These are phyloP conservation scores for Onygenales sp. DNA, from an alignment of 2,329 filamentous ascomycete species.

Conservation along the genomic window DNA sequence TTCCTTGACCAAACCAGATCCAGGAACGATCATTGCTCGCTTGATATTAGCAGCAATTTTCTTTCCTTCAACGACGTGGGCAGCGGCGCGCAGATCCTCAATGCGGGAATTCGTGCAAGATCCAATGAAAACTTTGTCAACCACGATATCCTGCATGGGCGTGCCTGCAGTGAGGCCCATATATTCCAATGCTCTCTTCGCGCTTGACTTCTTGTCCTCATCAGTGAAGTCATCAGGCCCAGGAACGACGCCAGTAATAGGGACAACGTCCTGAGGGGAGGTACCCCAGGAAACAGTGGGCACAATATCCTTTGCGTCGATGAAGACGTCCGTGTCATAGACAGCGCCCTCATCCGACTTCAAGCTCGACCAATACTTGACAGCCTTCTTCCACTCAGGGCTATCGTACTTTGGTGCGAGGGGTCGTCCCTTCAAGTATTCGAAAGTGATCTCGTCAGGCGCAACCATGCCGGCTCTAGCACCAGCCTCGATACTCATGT, in stretches of 20 bases:
- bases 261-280: conserved; percentile 89
- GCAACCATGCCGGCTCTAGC: conserved; percentile 95
- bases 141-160: conserved; percentile 77
- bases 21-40: conserved; percentile 91
- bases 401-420: conserved; percentile 78
- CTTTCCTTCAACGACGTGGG: conserved; percentile 75
- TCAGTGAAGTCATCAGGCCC: conserved; percentile 78
- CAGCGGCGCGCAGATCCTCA: conserved; percentile 84
- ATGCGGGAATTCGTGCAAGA: conserved; percentile 97
- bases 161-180: conserved; percentile 88
- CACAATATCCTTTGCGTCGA: conserved; percentile 85
- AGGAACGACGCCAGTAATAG: conserved; percentile 84
- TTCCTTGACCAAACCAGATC: conserved; percentile 86
- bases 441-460: conserved; percentile 86
- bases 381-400: conserved; percentile 80
- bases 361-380: conserved; percentile 78
- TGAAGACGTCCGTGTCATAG: conserved; percentile 81
- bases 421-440: conserved; percentile 86
- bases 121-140: conserved; percentile 97
- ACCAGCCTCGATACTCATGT: conserved; percentile 97
- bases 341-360: conserved; percentile 80
- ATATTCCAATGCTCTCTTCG: conserved; percentile 78
- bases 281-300: conserved; percentile 97
- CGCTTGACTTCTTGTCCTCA: conserved; percentile 69
- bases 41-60: conserved; percentile 83